Conservation (phyloP, 2,329 filamentous ascomycete species). For the Fusarium dlaminii region DNA sequence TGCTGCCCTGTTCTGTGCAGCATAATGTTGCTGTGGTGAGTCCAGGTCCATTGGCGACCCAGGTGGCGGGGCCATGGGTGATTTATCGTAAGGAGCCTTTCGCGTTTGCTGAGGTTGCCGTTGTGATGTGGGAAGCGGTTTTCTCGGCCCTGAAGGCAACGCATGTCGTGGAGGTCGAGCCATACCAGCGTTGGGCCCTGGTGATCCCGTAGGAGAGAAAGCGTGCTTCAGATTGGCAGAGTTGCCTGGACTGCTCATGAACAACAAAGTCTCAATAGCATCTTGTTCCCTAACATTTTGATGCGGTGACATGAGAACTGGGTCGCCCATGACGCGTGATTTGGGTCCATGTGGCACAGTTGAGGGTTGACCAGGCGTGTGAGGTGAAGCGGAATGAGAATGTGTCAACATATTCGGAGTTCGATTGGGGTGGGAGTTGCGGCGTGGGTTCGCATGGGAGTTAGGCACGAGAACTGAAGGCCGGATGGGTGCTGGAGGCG, state of each 20-base stretch:
- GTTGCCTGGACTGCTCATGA: constrained; percentile 83
- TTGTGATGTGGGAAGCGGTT: constrained; percentile 60
- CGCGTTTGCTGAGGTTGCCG: constrained; percentile 55
- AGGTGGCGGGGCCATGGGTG: constrained; percentile 49
- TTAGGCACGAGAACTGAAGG: constrained; percentile 52
- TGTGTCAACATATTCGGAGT: constrained; percentile 61
- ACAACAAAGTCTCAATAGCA: constrained; percentile 80
- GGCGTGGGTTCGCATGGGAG: constrained; percentile 54
- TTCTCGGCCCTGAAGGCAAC: constrained; percentile 61
- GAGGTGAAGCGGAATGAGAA: constrained; percentile 59
- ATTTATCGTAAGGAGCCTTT: constrained; percentile 60
- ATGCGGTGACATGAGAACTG: constrained; percentile 70
- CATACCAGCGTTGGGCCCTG: constrained; percentile 40
- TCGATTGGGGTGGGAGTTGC: constrained; percentile 61
- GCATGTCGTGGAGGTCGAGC: constrained; percentile 44
- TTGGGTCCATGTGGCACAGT: constrained; percentile 43
- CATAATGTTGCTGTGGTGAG: constrained; percentile 46
- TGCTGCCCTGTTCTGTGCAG: constrained; percentile 48
- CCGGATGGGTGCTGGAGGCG: constrained; percentile 65
- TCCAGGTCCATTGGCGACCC: constrained; percentile 60
- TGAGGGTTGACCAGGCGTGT: constrained; percentile 53
- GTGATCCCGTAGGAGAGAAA: constrained; percentile 57
- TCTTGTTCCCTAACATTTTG: constrained; percentile 79
- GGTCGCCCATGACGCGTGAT: constrained; percentile 53
- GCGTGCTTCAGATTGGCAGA: constrained; percentile 69